A percentile compares a stretch with the other conserved stretches of the same genome.
phyloP scores from a whole-genome alignment of 306 rosid genomes.

The Betula pendula region DNA sequence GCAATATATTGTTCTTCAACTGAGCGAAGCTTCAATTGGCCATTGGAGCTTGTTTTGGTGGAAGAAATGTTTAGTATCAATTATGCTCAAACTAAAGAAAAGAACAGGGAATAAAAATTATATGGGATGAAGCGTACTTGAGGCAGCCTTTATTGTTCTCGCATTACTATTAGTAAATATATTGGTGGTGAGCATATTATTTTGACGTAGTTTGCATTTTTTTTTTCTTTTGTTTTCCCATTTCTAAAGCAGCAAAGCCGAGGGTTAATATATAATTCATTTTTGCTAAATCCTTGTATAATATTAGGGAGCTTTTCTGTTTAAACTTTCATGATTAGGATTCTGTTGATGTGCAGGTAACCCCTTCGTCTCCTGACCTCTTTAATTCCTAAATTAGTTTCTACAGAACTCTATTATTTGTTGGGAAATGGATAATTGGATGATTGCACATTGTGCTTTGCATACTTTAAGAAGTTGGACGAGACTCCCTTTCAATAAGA shows the following conservation, averaged over 20 bases:
- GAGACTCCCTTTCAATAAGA: not conserved
- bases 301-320: not conserved
- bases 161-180: not conserved
- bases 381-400: not conserved
- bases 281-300: not conserved
- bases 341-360: not conserved
- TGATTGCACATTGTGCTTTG: not conserved
- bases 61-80: not conserved
- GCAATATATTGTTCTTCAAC: not conserved
- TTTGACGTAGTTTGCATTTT: not conserved
- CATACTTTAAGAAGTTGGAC: not conserved
- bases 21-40: not conserved
- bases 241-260: not conserved
- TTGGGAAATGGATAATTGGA: not conserved
- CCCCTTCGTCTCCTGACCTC: not conserved
- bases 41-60: not conserved
- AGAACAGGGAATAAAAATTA: not conserved
- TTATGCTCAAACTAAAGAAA: conserved; percentile 6
- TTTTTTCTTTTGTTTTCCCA: not conserved
- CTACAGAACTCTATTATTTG: not conserved
- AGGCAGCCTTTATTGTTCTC: not conserved
- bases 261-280: not conserved
- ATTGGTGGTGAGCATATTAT: not conserved
- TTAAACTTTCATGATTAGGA: not conserved
- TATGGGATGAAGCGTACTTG: not conserved